Base-by-base conservation (phyloP, 768 basidiomycete genomes). In the Suillus lakei region DNA sequence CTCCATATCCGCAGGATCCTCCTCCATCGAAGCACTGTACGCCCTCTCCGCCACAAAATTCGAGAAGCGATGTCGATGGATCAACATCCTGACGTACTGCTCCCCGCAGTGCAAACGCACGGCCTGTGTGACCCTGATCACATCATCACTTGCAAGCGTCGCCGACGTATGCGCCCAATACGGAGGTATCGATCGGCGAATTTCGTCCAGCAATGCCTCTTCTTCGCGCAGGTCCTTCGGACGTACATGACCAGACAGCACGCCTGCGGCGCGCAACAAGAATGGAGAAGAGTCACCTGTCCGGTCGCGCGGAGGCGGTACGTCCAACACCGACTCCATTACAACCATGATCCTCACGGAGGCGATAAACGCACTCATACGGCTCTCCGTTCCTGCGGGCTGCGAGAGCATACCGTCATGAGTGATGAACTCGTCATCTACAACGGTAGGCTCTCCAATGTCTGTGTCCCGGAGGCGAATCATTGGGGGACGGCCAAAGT, bases 361-460 rank as follows among this genome's bases (percentile, higher is more conserved):
- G 34, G 85, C 83, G 23, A 96, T 86, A 72, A 96, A 98, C 13
- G 94, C 94, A 66, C 85, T 84, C 82, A 96, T 86, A 60, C 93
- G 85, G 71, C 87, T 90, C 70, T 92, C 89, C 6, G 85, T 87
- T 41, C 91, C 91, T 4, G 85, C 80, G 3, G 93, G 88, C 59
- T 94, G 93, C 3, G 80, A 67, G 41, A 82, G 83, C 48, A 92
- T 77, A 28, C 86, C 85, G 16, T 95, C 95, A 38, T 82, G 85
- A 2, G 93, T 90, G 68, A 97, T 91, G 74, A 85, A 92, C 74
- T 98, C 95, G 75, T 98, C 96, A 73, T 96, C 96, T 23, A 96
- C 87, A 23, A 91, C 83, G 7, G 88, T 79, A 2, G 95, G 94
- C 74, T 96, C 96, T 5, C 88, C 85, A n/a, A 96, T 91, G 73